Conservation (phyloP, 2,329 filamentous ascomycete species). For the Dactylellina drechsleri region DNA sequence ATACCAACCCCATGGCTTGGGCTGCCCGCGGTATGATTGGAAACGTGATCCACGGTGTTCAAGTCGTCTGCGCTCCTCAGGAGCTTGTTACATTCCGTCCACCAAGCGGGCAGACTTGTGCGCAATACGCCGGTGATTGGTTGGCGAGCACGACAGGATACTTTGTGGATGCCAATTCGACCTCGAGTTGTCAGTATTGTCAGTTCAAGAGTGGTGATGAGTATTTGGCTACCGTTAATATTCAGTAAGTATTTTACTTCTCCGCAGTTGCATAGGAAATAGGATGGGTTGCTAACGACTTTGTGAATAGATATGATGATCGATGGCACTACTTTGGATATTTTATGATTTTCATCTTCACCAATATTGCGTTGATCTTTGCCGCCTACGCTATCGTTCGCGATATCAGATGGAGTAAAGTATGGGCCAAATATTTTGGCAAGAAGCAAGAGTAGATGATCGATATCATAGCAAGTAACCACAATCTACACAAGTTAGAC, state of each 20-base stretch:
- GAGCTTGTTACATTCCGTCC: conserved; percentile 75
- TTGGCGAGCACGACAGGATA: conserved; percentile 69
- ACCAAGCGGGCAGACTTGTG: conserved; percentile 73
- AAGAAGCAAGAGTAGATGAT: conserved; percentile 45
- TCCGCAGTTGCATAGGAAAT: no score
- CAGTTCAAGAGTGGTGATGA: conserved; percentile 73
- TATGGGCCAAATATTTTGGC: conserved; percentile 53
- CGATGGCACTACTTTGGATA: conserved; percentile 58
- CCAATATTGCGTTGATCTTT: conserved; percentile 56
- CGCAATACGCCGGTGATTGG: conserved; percentile 72
- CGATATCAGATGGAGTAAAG: conserved; percentile 57
- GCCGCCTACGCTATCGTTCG: conserved; percentile 56
- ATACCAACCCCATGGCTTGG: conserved; percentile 75
- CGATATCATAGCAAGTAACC: neutral
- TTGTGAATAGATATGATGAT: conserved; percentile 43
- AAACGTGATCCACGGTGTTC: conserved; percentile 68
- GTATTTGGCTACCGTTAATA: conserved; percentile 71
- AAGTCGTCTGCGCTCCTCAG: conserved; percentile 66
- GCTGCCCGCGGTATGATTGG: conserved; percentile 77
- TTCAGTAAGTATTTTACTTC: conserved; percentile 59
- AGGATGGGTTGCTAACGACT: neutral
- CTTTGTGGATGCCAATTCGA: conserved; percentile 71
- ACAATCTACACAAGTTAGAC: neutral
- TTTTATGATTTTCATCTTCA: conserved; percentile 56
- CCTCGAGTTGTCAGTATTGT: conserved; percentile 74